Percentiles rank a stretch among this genome's conserved stretches.
These are phyloP conservation scores for Hortaea sp. DNA, from an alignment of 2,329 filamentous ascomycete species.

Conservation along the genomic window DNA sequence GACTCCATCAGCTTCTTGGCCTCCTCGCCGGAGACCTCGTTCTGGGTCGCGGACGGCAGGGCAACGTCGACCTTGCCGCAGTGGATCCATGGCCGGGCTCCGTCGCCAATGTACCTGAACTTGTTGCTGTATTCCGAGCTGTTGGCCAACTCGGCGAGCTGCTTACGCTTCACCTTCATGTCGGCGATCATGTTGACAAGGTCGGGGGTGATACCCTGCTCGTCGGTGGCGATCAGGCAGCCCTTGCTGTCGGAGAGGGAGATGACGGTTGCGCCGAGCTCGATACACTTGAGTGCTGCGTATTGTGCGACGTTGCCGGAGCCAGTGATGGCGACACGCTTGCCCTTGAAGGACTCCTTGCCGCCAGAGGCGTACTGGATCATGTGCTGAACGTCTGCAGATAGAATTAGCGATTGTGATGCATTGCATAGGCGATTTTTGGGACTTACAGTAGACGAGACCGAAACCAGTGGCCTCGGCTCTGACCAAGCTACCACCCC, in stretches of 20 bases:
- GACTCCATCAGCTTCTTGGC: conserved; percentile 67
- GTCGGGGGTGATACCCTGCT: conserved; percentile 64
- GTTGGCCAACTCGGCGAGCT: conserved; percentile 62
- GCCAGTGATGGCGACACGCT: conserved; percentile 90
- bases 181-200: conserved; percentile 69
- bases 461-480: conserved; percentile 96
- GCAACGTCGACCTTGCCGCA: conserved; percentile 83
- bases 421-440: not conserved
- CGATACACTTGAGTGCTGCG: conserved; percentile 89
- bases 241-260: conserved; percentile 92
- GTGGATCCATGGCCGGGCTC: conserved; percentile 83
- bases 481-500: conserved; percentile 89
- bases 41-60: conserved; percentile 90
- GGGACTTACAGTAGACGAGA: conserved; percentile 64
- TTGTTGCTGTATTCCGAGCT: conserved; percentile 46
- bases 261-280: conserved; percentile 85
- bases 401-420: too few species aligned
- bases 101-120: conserved; percentile 71
- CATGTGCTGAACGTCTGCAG: conserved; percentile 76
- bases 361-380: conserved; percentile 71
- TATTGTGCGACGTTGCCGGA: conserved; percentile 98
- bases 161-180: conserved; percentile 79
- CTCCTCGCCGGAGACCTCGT: conserved; percentile 90
- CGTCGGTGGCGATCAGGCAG: conserved; percentile 62
- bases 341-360: conserved; percentile 76